Conservation (phyloP, 306 rosid genomes). For the Malus orientalis region DNA sequence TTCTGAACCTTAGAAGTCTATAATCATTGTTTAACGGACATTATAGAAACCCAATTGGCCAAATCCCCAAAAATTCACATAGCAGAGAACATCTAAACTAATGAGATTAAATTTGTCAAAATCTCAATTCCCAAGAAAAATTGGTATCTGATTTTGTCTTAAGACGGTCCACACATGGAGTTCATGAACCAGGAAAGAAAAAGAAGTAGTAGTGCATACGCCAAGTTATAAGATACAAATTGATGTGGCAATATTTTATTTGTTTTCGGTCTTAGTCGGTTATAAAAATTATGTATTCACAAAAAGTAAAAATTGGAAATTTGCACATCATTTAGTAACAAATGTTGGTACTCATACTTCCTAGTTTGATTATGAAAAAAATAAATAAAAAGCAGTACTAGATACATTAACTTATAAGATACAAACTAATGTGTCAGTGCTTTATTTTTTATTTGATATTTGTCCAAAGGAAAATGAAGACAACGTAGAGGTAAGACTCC, state of each 20-base stretch:
- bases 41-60: neutral
- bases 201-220: neutral
- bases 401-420: neutral
- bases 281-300: too few relatives aligned
- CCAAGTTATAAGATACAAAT: neutral
- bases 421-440: neutral
- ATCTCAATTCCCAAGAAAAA: neutral
- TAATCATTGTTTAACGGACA: neutral
- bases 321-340: neutral
- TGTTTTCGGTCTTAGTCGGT: neutral
- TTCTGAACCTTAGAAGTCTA: neutral
- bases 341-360: neutral
- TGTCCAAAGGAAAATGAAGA: neutral
- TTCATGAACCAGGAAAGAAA: neutral
- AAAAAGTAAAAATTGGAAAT: neutral
- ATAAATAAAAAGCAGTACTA: too few relatives aligned
- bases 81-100: neutral
- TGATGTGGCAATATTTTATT: too few relatives aligned
- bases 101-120: conserved; percentile 18
- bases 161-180: neutral
- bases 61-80: neutral
- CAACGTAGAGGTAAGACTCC: neutral
- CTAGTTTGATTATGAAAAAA: neutral
- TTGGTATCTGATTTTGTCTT: too few relatives aligned
- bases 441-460: too few relatives aligned